Base-by-base conservation (phyloP, 2,329 filamentous ascomycete species). In the Penicillium sp. region DNA sequence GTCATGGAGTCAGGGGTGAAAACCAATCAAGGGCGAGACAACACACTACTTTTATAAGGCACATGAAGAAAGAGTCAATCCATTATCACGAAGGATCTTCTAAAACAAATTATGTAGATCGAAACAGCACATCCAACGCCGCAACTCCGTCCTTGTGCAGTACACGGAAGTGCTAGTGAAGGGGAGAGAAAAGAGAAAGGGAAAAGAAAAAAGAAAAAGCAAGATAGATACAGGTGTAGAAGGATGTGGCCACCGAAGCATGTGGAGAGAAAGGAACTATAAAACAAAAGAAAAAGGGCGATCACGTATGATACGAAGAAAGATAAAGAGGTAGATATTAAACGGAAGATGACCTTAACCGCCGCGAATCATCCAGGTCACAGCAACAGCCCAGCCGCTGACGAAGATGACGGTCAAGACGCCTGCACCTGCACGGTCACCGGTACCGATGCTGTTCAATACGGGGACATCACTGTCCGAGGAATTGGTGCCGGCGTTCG, bases 351-450 rank as follows among this genome's bases (percentile, higher is more conserved):
- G 13, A n/a, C 11, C 11, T 53, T 60, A 69, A 46, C 63, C 62
- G 11, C 68, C 69, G 16, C 61, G 65, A 22, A 73, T 60, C 67
- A 71, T 62, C 68, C 69, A 73, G 24, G 61, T 61, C n/a, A 72
- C 54, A 2, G 65, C 61, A 13, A 61, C 57, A 8, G 64, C 49
- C 71, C 71, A 73, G 4, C 58, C 59, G 5, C 57, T 50, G 8
- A 70, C 50, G 18, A 73, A 72, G 39, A 68, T 44, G 34, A 65
- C 60, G 1, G 74, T 76, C 52, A 74, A 38, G 22, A 75, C 61
- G 1, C 64, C 69, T 2, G 74, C 74, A 18, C 73, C 74, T n/a
- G 68, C 73, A 29, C 65, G 69, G 47, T 77, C 74, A 2, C 66
- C 67, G 2, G 67, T 67, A 3, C 67, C 74, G 43, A 76, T 68